Conservation (phyloP, 345 rosid species). For the Acer negundo region DNA sequence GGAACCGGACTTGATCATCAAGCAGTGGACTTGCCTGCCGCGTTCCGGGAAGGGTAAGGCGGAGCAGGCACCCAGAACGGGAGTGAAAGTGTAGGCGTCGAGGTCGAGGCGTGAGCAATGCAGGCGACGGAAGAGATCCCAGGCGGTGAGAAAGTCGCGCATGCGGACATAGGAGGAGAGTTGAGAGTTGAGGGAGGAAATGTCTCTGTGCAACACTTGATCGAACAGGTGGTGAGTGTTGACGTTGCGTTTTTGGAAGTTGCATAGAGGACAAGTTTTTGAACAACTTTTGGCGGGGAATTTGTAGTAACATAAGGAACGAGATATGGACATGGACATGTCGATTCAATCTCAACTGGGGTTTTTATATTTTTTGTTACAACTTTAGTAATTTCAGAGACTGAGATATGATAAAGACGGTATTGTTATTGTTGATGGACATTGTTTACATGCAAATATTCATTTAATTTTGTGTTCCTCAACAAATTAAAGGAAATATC, state of each 20-base stretch:
- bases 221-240: constrained; percentile 43
- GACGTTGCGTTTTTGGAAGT: neutral
- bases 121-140: constrained; percentile 53
- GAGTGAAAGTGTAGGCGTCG: constrained; percentile 64
- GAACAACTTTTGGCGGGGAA: constrained; percentile 13
- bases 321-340: neutral
- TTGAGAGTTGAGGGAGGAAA: constrained; percentile 47
- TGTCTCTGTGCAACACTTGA: constrained; percentile 47
- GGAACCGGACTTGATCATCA: constrained; percentile 62
- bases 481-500: too few relatives aligned
- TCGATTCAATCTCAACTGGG: too few relatives aligned
- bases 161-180: constrained; percentile 46
- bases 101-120: constrained; percentile 39
- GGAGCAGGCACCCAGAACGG: constrained; percentile 66
- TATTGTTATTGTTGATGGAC: too few relatives aligned
- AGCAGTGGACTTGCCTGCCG: constrained; percentile 74
- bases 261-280: neutral
- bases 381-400: too few relatives aligned
- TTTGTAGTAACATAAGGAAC: neutral
- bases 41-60: constrained; percentile 39
- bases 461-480: too few relatives aligned
- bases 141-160: constrained; percentile 46
- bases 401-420: too few relatives aligned
- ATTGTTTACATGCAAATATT: too few relatives aligned
- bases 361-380: too few relatives aligned